Base-by-base conservation (phyloP, 2,329 filamentous ascomycete species). In the Pestalotiopsis sp. region DNA sequence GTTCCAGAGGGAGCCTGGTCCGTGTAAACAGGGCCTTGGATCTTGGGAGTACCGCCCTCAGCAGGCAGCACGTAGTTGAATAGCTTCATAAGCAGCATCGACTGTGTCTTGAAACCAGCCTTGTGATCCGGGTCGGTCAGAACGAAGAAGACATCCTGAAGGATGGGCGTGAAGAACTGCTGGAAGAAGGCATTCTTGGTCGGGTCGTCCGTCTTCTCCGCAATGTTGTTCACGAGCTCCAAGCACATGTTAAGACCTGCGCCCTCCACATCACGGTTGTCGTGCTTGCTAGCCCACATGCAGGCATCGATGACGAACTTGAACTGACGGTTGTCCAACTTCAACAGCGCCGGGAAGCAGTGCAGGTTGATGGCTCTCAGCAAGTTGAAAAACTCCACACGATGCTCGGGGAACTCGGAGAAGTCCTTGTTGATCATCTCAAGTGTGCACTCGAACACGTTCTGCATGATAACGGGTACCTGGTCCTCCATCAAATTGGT, bases 381-480 rank as follows among this genome's bases (percentile, higher is more conserved):
- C 27, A 99, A 89, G 82, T 97, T 98, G 88, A 99, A 99, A 82
- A 99, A 99, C 81, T 98, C 95, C n/a, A 99, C 96, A 68, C 97
- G 92, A 79, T 99, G 96, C 80, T 99, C 96, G 0, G 96, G 96
- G 80, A 97, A 99, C 79, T 99, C 96, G 61, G 97, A 98, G 82
- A 99, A 99, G 82, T 99, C 96, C 84, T 99, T 99, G 89, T 98
- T 99, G 84, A 99, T 99, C 96, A 99, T 99, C 77, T 97, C 94
- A 68, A 99, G 86, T 3, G 96, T 99, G 85, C 95, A 98, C 81
- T 98, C 95, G 76, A 99, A 99, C 31, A 99, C 94, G 74, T 95
- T 97, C 81, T 98, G 95, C 93, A 99, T 97, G 77, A 99, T 98
- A 63, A 92, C 92, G 11, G 96, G 94, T 58, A 99, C 94, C 81